Evolutionary conservation across 129 eudicot genomes (phyloP).

Genomic region (Erigeron canadensis): DNA sequence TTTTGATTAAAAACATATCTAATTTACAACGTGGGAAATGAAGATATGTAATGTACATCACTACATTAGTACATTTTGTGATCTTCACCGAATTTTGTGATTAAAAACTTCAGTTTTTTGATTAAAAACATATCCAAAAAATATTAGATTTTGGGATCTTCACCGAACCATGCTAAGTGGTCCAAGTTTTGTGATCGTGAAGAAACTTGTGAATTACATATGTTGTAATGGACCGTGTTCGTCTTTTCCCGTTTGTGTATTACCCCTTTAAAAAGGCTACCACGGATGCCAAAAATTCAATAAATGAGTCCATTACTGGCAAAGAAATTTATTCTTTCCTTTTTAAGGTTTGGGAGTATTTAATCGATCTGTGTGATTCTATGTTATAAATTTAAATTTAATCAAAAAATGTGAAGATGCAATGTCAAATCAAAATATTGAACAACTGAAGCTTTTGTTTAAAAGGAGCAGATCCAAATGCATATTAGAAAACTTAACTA

Average conservation of each 20-base stretch:
- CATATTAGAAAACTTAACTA: too few relatives aligned
- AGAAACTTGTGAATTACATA: not conserved
- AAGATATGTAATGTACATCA: slow-evolving; percentile 11
- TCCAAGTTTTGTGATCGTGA: not conserved
- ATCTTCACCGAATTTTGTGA: too few relatives aligned
- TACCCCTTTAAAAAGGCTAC: too few relatives aligned
- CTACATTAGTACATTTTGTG: slow-evolving; percentile 17
- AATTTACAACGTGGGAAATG: not conserved
- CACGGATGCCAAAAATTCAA: too few relatives aligned
- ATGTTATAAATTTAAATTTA: too few relatives aligned
- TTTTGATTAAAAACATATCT: too few relatives aligned
- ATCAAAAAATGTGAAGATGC: too few relatives aligned
- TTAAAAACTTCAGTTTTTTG: slow-evolving; percentile 33
- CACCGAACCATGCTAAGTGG: not conserved
- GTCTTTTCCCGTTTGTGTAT: too few relatives aligned
- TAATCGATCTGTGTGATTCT: not conserved
- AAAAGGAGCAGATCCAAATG: too few relatives aligned
- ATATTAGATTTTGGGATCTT: slow-evolving; percentile 14
- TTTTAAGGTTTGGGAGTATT: not conserved
- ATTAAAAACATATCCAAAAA: too few relatives aligned
- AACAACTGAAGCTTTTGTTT: too few relatives aligned
- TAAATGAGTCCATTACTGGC: not conserved
- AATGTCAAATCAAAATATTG: too few relatives aligned
- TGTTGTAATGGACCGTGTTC: not conserved
- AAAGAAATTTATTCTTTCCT: not conserved